Base-by-base conservation (phyloP, 1,139 yeast genomes). In the Scheffersomyces cryptocercus region DNA sequence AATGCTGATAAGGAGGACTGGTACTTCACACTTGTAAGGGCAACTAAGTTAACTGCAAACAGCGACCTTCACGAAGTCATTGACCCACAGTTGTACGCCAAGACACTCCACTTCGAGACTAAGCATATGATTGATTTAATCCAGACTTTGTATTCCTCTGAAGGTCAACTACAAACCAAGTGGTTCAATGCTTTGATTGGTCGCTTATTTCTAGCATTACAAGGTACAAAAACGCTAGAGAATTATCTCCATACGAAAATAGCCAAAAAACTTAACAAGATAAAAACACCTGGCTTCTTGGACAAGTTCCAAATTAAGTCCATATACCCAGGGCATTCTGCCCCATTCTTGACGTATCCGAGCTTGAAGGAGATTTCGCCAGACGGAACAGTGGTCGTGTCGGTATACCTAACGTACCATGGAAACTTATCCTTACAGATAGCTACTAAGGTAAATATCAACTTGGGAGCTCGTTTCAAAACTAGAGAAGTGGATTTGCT, bases 151-250 rank as follows among this genome's bases (percentile, higher is more conserved):
- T 87, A 89, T 56, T 83, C 95, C 2, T 80, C 91, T 0, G 95
- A 88, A 54, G 90, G 90, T 1, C 95, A 89, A 55, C 64, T 88
- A 28, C 86, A 88, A 34, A 83, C 95, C 0, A 82, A 88, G 58
- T 93, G 98, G 99, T 64, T 93, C 28, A 93, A 93, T 64, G 97
- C 96, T 0, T 53, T 91, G 6, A 55, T 88, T 10, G 98, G 98
- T 0, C 72, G 98, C 46, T 52, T 91, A 16, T 93, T 91, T 56
- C 67, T 93, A 29, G 80, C 90, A 0, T 65, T 88, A 13, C 90
- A 89, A 55, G 76, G 81, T 37, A 90, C 98, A 0, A 81, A 81
- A 14, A 70, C 74, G 24, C 73, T 90, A 53, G 83, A 83, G 41
- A 68, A 75, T 39, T 77, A 73, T 43, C 70, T 90, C 31, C 73